Evolutionary conservation across 768 basidiomycete genomes (phyloP), one percentile per base, ranked within the genome.

Genomic region (Podaxis sp.): DNA sequence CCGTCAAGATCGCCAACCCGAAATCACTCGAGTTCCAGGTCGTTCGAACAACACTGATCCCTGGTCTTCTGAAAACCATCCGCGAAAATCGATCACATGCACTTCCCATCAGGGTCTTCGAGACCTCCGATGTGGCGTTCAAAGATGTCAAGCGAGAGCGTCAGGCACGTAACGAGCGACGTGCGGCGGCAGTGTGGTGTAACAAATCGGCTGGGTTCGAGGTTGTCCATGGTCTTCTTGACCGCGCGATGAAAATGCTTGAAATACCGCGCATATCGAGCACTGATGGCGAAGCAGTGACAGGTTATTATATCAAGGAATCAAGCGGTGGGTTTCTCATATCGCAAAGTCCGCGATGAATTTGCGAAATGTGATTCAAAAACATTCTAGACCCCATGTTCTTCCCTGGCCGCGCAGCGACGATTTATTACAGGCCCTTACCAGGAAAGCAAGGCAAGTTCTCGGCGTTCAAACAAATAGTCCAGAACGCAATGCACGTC

Each of bases 11-110:
- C 62, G 94, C 91, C 61, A 99, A 99, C 75, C 97, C 97, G 0
- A 98, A 97, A 77, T 93, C 97, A 23, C 83, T 93, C 65, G 97
- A 98, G 73, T 98, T 97, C 76, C 97, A 99, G 76, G 90, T 98
- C 61, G 94, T 98, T 47, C 91, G 97, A 63, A 98, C 97, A 1
- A 93, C 95, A 27, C 87, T 99, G 57, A 78, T 99, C 5, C 95
- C 96, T 13, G 97, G 97, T 54, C 85, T 99, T 48, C 86, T 99
- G 67, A 99, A 99, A 77, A 97, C 95, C 16, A 80, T 97, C 48
- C 89, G 97, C 66, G 97, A 99, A 77, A 99, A 99, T 77, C 87
- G 91, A 55, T 92, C 92, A 63, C 93, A 97, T 65, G 72, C 96
- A 0, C 80, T 99, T 13, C 97, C 97, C 3, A 85, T 98, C 72